Percentiles rank a stretch among this genome's conserved stretches.
phyloP scores from a whole-genome alignment of 2,329 filamentous ascomycete genomes.

The Parastagonospora nodorum region DNA sequence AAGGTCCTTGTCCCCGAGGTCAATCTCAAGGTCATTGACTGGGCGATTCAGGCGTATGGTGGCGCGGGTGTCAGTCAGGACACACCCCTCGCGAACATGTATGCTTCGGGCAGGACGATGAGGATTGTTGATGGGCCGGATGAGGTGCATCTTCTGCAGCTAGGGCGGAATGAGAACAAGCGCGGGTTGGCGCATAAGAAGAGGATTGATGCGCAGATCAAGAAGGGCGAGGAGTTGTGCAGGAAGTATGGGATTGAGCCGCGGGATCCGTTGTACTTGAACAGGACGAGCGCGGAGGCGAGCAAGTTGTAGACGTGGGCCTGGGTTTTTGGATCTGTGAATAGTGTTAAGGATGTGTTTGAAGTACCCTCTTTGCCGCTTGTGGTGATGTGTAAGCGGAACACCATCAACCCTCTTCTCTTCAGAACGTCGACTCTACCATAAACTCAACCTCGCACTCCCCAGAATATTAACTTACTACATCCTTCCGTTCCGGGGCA shows the following conservation, averaged over 20 bases:
- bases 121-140: constrained; percentile 91
- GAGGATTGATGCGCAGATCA: constrained; percentile 67
- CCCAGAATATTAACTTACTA: no score
- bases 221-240: constrained; percentile 69
- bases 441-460: no score
- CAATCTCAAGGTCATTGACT: constrained; percentile 86
- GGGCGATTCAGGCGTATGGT: constrained; percentile 90
- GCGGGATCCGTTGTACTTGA: constrained; percentile 49
- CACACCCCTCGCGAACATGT: constrained; percentile 80
- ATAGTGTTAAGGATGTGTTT: neutral
- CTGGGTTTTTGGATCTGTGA: neutral
- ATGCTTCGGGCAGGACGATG: constrained; percentile 79
- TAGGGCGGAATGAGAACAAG: constrained; percentile 81
- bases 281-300: constrained; percentile 47
- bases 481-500: no score
- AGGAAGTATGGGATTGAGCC: constrained; percentile 60
- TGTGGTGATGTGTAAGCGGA: no score
- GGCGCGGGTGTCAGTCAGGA: constrained; percentile 92
- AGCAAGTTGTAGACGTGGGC: constrained; percentile 46
- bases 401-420: no score
- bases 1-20: constrained; percentile 89
- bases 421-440: no score
- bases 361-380: neutral
- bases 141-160: constrained; percentile 80
- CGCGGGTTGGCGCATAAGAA: constrained; percentile 65